phyloP scores from a whole-genome alignment of 345 rosid species.

The Euphorbia lathyris region DNA sequence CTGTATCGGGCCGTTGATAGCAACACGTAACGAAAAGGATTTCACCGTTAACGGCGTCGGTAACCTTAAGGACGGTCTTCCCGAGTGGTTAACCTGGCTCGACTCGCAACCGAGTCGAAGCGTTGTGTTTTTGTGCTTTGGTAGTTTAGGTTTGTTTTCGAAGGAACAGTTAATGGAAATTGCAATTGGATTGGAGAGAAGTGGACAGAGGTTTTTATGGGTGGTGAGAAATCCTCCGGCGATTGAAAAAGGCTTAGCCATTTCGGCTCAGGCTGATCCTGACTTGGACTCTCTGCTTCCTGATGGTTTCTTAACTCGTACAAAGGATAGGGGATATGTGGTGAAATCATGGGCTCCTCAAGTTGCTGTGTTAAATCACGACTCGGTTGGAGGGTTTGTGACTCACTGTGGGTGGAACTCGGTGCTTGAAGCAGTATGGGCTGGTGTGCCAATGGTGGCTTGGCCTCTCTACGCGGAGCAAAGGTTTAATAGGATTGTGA shows the following conservation, averaged over 20 bases:
- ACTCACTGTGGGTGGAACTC: constrained; percentile 81
- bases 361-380: constrained; percentile 46
- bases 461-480: constrained; percentile 59
- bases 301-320: constrained; percentile 34
- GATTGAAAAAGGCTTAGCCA: constrained; percentile 3
- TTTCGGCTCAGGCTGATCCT: background rate
- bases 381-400: constrained; percentile 56
- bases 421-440: constrained; percentile 48
- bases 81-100: constrained; percentile 39
- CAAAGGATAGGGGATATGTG: constrained; percentile 41
- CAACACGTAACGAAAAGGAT: background rate
- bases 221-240: constrained; percentile 40
- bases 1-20: constrained; percentile 58
- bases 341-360: constrained; percentile 65
- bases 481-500: constrained; percentile 25
- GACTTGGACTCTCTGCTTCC: constrained; percentile 1
- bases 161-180: constrained; percentile 37
- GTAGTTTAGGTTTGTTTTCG: constrained; percentile 41
- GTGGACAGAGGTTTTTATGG: constrained; percentile 49
- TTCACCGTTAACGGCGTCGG: background rate
- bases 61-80: background rate
- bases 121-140: constrained; percentile 43
- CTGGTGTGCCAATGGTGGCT: constrained; percentile 51
- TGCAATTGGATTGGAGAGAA: constrained; percentile 43
- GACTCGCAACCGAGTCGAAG: constrained; percentile 38